A percentile compares a stretch with the other conserved stretches of the same genome.
These are phyloP conservation scores for Stylonectria norvegica DNA, from an alignment of 2,329 filamentous ascomycete species.

Conservation along the genomic window DNA sequence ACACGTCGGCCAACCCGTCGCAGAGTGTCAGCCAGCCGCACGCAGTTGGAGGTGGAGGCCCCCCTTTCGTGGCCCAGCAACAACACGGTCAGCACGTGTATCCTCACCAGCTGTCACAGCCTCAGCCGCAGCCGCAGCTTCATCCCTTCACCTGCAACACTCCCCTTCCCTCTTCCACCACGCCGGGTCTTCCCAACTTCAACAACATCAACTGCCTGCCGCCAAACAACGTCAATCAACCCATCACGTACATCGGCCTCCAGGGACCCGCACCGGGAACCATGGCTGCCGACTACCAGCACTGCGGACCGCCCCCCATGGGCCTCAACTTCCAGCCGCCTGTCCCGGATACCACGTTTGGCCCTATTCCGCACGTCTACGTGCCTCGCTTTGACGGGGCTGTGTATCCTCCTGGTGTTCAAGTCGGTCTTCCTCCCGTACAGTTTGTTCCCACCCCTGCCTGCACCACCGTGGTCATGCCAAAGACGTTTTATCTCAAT, in stretches of 20 bases:
- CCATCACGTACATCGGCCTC: conserved; percentile 29
- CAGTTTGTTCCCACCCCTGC: conserved; percentile 28
- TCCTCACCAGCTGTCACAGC: conserved; percentile 11
- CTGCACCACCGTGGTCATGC: conserved; percentile 30
- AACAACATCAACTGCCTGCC: conserved; percentile 2
- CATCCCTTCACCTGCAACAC: conserved; percentile 10
- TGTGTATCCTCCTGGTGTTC: conserved; percentile 24
- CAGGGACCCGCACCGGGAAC: conserved; percentile 25
- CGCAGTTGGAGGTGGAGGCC: conserved; percentile 6
- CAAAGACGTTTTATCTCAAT: conserved; percentile 32
- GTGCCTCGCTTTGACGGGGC: conserved; percentile 50
- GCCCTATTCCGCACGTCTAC: conserved; percentile 54
- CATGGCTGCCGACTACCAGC: conserved; percentile 40
- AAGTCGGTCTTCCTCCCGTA: conserved; percentile 33
- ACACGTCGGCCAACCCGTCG: conserved; percentile 33
- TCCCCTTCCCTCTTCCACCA: conserved; percentile 11
- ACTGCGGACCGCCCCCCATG: conserved; percentile 38
- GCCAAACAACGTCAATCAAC: conserved; percentile 6
- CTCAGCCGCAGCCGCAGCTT: conserved; percentile 2
- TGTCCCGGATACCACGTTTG: conserved; percentile 55
- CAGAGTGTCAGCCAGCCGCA: conserved; percentile 30
- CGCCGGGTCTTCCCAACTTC: conserved; percentile 3
- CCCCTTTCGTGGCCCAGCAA: conserved; percentile 17
- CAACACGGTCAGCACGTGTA: conserved; percentile 5
- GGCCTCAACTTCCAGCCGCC: conserved; percentile 57